phyloP scores from a whole-genome alignment of 2,329 filamentous ascomycete species.

The Aspergillus sp. region DNA sequence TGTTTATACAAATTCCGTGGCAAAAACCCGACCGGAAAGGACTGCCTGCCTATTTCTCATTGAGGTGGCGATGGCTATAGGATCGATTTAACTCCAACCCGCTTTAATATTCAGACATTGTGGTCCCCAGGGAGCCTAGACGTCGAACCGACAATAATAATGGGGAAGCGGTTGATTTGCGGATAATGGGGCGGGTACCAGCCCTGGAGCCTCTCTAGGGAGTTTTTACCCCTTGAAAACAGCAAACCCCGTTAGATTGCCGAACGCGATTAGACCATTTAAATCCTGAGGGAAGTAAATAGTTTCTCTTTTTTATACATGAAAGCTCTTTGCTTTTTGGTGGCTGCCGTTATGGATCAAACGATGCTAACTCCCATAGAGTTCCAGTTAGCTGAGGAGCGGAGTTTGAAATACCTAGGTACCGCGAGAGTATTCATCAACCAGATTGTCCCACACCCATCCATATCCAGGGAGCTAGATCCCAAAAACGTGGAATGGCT shows the following conservation, averaged over 20 bases:
- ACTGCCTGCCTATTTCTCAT: background rate
- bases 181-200: background rate
- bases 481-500: slow-evolving; percentile 29
- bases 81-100: background rate
- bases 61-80: background rate
- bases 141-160: background rate
- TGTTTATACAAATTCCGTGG: background rate
- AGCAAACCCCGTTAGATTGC: background rate
- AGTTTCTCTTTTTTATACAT: background rate
- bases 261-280: background rate
- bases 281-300: background rate
- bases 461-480: slow-evolving; percentile 23
- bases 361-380: slow-evolving; percentile 2
- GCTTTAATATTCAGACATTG: background rate
- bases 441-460: slow-evolving; percentile 28
- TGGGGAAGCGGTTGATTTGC: slow-evolving; percentile 1
- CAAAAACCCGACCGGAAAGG: slow-evolving; percentile 1
- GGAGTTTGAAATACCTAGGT: slow-evolving; percentile 29
- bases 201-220: background rate
- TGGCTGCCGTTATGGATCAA: no score
- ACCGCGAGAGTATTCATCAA: slow-evolving; percentile 30
- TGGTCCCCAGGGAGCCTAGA: background rate
- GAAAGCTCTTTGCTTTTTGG: background rate
- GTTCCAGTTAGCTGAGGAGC: slow-evolving; percentile 24
- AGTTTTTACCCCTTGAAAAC: background rate